phyloP scores from a whole-genome alignment of 805 yeast genomes.

The Candida coquimbonensis region DNA sequence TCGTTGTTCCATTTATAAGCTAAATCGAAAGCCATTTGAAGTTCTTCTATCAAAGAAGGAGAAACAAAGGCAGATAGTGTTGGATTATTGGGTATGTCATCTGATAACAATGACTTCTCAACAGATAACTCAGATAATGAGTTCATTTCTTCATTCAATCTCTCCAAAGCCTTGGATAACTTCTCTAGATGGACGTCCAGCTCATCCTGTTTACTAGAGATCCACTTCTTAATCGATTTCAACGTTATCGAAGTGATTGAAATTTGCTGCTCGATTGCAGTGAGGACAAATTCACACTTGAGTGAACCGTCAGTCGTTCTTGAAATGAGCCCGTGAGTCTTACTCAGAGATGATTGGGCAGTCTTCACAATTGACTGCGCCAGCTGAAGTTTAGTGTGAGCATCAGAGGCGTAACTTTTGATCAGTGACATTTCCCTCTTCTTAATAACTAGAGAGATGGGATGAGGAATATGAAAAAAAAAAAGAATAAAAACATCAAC shows the following conservation, averaged over 20 bases:
- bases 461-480: neutral
- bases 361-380: conserved; percentile 1
- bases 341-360: neutral
- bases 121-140: conserved; percentile 31
- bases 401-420: conserved; percentile 1
- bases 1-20: neutral
- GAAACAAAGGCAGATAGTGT: conserved; percentile 44
- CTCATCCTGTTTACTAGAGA: conserved; percentile 21
- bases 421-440: neutral
- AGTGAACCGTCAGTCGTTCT: conserved; percentile 16
- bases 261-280: conserved; percentile 42
- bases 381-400: neutral
- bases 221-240: conserved; percentile 25
- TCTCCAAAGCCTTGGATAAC: conserved; percentile 25
- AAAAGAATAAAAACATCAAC: neutral
- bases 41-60: conserved; percentile 26
- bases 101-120: conserved; percentile 19
- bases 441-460: neutral
- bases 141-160: conserved; percentile 27
- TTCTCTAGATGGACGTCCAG: conserved; percentile 16
- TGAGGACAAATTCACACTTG: conserved; percentile 36
- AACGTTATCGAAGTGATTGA: conserved; percentile 29
- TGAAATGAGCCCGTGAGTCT: neutral
- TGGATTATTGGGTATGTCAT: conserved; percentile 15
- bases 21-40: conserved; percentile 17